These are phyloP conservation scores for Fistulifera pelliculosa DNA, from an alignment of 108 stramenopile genomes.

Conservation along the genomic window DNA sequence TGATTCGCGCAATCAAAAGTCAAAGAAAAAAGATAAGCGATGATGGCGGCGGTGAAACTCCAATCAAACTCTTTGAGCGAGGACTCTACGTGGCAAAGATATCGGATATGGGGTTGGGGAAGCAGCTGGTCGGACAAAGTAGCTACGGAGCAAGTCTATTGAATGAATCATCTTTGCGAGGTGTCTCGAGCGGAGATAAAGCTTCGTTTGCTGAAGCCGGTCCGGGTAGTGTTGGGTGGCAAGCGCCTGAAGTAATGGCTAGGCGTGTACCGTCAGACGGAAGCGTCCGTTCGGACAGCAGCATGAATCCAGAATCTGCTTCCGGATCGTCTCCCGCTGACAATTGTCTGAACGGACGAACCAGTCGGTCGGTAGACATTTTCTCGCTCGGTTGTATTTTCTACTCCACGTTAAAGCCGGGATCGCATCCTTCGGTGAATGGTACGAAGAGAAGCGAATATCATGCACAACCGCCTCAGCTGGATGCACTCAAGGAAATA, in stretches of 20 bases:
- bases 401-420: constrained; percentile 79
- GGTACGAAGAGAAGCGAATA: constrained; percentile 96
- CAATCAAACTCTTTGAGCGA: constrained; percentile 39
- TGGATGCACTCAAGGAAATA: constrained; percentile 46
- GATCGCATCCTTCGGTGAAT: constrained; percentile 94
- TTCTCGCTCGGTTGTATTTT: constrained; percentile 97
- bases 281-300: constrained; percentile 24
- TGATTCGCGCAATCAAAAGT: constrained; percentile 22
- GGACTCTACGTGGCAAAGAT: constrained; percentile 83
- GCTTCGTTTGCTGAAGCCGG: constrained; percentile 60
- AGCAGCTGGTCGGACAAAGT: constrained; percentile 83
- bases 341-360: constrained; percentile 24
- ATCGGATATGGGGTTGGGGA: constrained; percentile 95
- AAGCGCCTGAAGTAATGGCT: constrained; percentile 93
- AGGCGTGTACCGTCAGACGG: constrained; percentile 59
- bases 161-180: constrained; percentile 50
- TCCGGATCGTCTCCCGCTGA: constrained; percentile 25
- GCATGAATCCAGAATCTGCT: constrained; percentile 11
- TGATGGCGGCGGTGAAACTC: constrained; percentile 28
- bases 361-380: constrained; percentile 88
- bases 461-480: constrained; percentile 72
- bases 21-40: constrained; percentile 26
- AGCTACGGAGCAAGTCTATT: constrained; percentile 81
- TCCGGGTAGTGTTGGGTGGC: constrained; percentile 92
- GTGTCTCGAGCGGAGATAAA: constrained; percentile 23